Evolutionary conservation across 2,329 filamentous ascomycete species (phyloP).

Genomic region (Nothopassalora personata): DNA sequence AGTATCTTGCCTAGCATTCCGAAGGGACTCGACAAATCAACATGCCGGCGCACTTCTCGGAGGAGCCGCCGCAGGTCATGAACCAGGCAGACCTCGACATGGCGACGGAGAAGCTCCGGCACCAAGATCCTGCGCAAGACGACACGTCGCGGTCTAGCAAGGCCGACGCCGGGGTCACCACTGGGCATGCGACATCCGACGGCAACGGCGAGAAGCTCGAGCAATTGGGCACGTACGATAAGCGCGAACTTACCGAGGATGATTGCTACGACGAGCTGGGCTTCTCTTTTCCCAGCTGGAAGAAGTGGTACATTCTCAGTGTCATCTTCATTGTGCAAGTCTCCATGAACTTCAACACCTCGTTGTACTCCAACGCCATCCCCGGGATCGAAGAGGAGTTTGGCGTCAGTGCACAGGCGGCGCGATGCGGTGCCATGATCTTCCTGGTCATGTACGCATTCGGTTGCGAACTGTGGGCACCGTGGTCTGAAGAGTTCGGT

Average conservation of each 20-base stretch:
- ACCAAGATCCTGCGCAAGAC: slow-evolving; percentile 13
- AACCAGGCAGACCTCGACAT: slow-evolving; percentile 25
- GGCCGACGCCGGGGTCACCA: slow-evolving; percentile 8
- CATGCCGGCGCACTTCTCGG: slow-evolving; percentile 22
- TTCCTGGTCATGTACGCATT: slow-evolving; percentile 52
- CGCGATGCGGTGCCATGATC: slow-evolving; percentile 44
- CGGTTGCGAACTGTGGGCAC: slow-evolving; percentile 49
- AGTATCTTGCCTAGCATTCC: slow-evolving; percentile 4
- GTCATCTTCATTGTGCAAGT: slow-evolving; percentile 51
- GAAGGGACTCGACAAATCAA: neutral
- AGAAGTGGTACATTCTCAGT: slow-evolving; percentile 49
- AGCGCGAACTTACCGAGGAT: slow-evolving; percentile 37
- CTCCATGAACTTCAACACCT: slow-evolving; percentile 57
- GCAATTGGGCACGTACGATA: slow-evolving; percentile 36
- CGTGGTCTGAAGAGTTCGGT: slow-evolving; percentile 49
- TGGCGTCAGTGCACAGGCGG: slow-evolving; percentile 42
- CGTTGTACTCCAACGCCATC: slow-evolving; percentile 51
- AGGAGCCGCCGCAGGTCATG: slow-evolving; percentile 27
- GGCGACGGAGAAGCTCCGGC: slow-evolving; percentile 27
- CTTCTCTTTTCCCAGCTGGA: slow-evolving; percentile 41
- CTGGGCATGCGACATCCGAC: neutral
- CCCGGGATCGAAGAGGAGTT: slow-evolving; percentile 43
- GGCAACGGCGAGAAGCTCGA: slow-evolving; percentile 23
- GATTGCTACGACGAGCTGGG: slow-evolving; percentile 38
- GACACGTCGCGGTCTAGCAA: slow-evolving; percentile 15